Evolutionary conservation across 768 basidiomycete genomes (phyloP).

Genomic region (Pleurotus sapidus): DNA sequence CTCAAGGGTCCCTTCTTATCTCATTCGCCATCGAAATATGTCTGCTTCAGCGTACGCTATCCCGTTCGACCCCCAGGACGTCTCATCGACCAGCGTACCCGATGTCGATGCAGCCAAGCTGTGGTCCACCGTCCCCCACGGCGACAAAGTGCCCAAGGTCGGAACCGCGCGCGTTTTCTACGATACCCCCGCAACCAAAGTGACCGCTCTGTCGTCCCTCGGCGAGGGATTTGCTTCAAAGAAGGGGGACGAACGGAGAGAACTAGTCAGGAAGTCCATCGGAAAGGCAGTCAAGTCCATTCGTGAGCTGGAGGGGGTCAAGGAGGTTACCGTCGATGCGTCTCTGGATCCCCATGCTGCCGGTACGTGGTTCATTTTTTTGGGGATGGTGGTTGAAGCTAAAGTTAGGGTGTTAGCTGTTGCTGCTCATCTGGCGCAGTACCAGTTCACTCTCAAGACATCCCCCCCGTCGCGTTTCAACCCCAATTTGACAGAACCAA

Average conservation of each 20-base stretch:
- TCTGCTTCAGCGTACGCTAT: slow-evolving; percentile 55
- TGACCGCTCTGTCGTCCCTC: slow-evolving; percentile 57
- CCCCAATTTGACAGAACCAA: slow-evolving; percentile 50
- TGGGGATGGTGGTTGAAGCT: not conserved
- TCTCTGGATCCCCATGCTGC: slow-evolving; percentile 73
- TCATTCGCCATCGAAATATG: slow-evolving; percentile 42
- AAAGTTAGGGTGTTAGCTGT: slow-evolving; percentile 47
- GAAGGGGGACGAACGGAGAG: slow-evolving; percentile 47
- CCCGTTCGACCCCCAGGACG: slow-evolving; percentile 49
- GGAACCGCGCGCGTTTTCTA: slow-evolving; percentile 68
- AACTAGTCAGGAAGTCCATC: slow-evolving; percentile 67
- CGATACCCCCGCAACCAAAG: slow-evolving; percentile 42
- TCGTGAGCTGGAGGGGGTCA: slow-evolving; percentile 57
- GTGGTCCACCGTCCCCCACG: slow-evolving; percentile 50
- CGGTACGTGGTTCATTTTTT: slow-evolving; percentile 38
- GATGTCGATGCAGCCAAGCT: slow-evolving; percentile 45
- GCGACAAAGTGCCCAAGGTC: slow-evolving; percentile 51
- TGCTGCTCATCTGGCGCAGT: slow-evolving; percentile 71
- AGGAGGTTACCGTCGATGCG: slow-evolving; percentile 61
- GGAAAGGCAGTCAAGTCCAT: slow-evolving; percentile 72
- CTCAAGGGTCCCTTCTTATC: not conserved
- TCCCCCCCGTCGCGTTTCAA: slow-evolving; percentile 63
- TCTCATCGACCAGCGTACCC: slow-evolving; percentile 23
- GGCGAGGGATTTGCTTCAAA: slow-evolving; percentile 52
- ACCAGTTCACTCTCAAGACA: slow-evolving; percentile 80